Percentiles rank a stretch among this genome's conserved stretches.
These are phyloP conservation scores for Starmerella bombi DNA, from an alignment of 805 yeast species.

Conservation along the genomic window DNA sequence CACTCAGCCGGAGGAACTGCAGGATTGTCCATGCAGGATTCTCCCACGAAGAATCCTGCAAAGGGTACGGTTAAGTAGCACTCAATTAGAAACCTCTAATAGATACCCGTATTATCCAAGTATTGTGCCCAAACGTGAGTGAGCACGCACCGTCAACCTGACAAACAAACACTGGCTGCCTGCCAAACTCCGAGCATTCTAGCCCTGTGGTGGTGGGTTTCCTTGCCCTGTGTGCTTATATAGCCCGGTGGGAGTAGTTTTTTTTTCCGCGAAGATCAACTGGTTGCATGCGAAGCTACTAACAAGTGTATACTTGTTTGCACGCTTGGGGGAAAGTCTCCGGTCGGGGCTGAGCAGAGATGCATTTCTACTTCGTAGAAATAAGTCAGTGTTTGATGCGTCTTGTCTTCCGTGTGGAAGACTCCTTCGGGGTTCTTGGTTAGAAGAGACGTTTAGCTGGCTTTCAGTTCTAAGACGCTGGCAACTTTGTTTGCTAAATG, in stretches of 20 bases:
- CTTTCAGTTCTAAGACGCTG: constrained; percentile 17
- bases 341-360: constrained; percentile 24
- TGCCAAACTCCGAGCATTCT: too few species aligned
- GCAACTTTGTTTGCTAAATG: constrained; percentile 19
- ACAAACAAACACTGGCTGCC: too few species aligned
- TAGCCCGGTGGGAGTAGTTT: neutral
- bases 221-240: too few species aligned
- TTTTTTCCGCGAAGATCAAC: constrained; percentile 16
- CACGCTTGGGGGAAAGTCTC: constrained; percentile 29
- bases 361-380: constrained; percentile 13
- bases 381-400: constrained; percentile 7
- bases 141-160: too few species aligned
- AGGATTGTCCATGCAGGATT: too few species aligned
- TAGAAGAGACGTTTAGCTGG: constrained; percentile 8
- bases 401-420: constrained; percentile 3
- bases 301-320: constrained; percentile 11
- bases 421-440: neutral
- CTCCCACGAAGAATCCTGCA: too few species aligned
- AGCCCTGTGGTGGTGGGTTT: too few species aligned
- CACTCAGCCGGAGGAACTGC: too few species aligned
- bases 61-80: too few species aligned
- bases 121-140: too few species aligned
- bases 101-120: too few species aligned
- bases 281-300: constrained; percentile 25
- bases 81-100: too few species aligned